Evolutionary conservation across 2,329 filamentous ascomycete species (phyloP), one percentile per base, ranked within the genome.

Genomic region (Fusarium drepaniforme): DNA sequence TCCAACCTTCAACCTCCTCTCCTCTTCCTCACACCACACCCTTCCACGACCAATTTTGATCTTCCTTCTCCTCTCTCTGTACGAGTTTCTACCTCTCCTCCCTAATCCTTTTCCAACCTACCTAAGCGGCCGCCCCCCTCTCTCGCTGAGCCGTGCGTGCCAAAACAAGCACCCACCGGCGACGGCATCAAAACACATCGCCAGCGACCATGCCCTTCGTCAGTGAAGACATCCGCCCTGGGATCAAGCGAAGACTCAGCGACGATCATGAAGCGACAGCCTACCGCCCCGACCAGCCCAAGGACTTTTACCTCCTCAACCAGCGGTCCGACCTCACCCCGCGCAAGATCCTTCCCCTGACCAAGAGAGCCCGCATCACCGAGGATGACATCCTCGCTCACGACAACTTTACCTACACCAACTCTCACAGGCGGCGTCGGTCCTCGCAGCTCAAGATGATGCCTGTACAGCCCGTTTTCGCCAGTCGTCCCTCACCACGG

Each of bases 161-260:
- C 44, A 44, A 59, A 61, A 64, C 51, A 64, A 75, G 68, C 72
- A 74, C 61, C 44, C 57, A 62, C 60, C 63, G 73, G 60, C 73
- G 46, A 70, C 73, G 61, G 49, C 68, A 68, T 66, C 53, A 53
- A n/a, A 28, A 49, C 13, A 63, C 66, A 25, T 23, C 56, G 64
- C 35, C 30, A 49, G 49, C 56, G 51, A 80, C 65, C 42, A 84
- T 84, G 83, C 83, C 82, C 23, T 84, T 79, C 58, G 82, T 84
- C 64, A 78, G 79, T 66, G 75, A 80, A 64, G 81, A 81, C 73
- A 70, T 71, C 66, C 72, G 74, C 11, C 78, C 83, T 38, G 83
- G 83, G 42, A 78, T 79, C 58, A 84, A 84, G 67, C 81, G 83
- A 70, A 78, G 82, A 75, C 78, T 83, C 75, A 79, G 79, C 38